Evolutionary conservation across 2,329 filamentous ascomycete species (phyloP).

Genomic region (Penicillium hesseltinei): DNA sequence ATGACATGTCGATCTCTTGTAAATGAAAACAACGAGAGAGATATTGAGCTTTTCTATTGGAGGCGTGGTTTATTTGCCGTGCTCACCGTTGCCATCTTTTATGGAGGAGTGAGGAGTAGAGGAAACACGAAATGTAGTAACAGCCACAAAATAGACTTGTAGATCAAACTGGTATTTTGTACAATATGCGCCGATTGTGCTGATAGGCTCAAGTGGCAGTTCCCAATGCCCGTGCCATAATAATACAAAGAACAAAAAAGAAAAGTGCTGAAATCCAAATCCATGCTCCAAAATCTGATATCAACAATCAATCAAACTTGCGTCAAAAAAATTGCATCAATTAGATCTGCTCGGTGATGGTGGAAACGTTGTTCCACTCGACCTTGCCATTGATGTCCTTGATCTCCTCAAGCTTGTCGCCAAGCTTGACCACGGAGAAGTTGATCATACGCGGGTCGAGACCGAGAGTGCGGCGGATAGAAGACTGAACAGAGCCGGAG

Average conservation of each 20-base stretch:
- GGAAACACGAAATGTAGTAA: not conserved
- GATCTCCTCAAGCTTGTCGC: slow-evolving; percentile 62
- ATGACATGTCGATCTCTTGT: not conserved
- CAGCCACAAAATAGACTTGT: slow-evolving; percentile 1
- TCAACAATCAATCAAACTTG: slow-evolving; percentile 4
- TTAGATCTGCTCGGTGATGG: slow-evolving; percentile 29
- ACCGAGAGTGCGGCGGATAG: slow-evolving; percentile 70
- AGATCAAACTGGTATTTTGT: slow-evolving; percentile 24
- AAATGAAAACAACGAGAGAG: not conserved
- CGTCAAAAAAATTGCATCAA: not conserved
- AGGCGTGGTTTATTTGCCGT: not conserved
- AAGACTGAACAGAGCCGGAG: slow-evolving; percentile 69
- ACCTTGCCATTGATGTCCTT: slow-evolving; percentile 57
- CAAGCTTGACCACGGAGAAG: slow-evolving; percentile 82
- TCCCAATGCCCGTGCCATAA: slow-evolving; percentile 25
- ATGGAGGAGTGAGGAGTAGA: not conserved
- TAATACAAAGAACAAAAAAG: slow-evolving; percentile 28
- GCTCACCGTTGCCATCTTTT: not conserved
- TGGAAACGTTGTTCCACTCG: slow-evolving; percentile 48
- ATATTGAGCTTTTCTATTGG: not conserved
- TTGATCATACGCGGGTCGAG: slow-evolving; percentile 90
- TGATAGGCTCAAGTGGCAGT: slow-evolving; percentile 22
- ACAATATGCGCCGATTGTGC: slow-evolving; percentile 37
- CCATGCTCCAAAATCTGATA: slow-evolving; percentile 11
- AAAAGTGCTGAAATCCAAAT: slow-evolving; percentile 16